phyloP scores from a whole-genome alignment of 2,329 filamentous ascomycete genomes.

The Epichloe sibirici region DNA sequence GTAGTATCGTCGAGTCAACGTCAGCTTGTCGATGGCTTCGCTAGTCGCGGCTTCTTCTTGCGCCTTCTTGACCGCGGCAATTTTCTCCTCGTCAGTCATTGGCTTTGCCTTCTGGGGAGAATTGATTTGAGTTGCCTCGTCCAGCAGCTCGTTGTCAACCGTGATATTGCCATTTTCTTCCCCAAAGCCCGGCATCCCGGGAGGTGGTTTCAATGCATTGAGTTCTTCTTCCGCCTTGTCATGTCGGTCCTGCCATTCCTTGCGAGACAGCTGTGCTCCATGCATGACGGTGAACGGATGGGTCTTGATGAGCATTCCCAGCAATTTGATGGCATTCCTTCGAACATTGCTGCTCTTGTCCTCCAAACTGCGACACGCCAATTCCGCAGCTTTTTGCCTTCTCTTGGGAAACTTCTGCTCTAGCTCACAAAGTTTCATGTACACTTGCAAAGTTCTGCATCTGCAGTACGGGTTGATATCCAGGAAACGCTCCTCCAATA shows the following conservation, averaged over 20 bases:
- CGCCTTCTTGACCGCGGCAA: slow-evolving; percentile 62
- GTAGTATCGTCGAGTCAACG: slow-evolving; percentile 82
- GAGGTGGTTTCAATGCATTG: slow-evolving; percentile 68
- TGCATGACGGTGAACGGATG: slow-evolving; percentile 92
- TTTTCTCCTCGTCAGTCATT: slow-evolving; percentile 71
- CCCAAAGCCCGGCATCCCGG: slow-evolving; percentile 48
- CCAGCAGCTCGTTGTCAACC: slow-evolving; percentile 66
- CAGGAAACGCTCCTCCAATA: slow-evolving; percentile 88
- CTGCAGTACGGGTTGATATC: slow-evolving; percentile 96
- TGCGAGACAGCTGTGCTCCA: slow-evolving; percentile 70
- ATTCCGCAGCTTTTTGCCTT: slow-evolving; percentile 73
- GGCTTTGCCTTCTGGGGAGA: slow-evolving; percentile 51
- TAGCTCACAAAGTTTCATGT: slow-evolving; percentile 82
- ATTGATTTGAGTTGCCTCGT: slow-evolving; percentile 76
- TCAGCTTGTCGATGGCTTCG: slow-evolving; percentile 77
- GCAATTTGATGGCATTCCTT: slow-evolving; percentile 85
- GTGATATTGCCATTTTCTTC: slow-evolving; percentile 54
- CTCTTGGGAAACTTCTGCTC: slow-evolving; percentile 93
- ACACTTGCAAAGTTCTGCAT: slow-evolving; percentile 85
- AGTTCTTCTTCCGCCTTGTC: slow-evolving; percentile 76
- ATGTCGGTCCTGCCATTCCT: slow-evolving; percentile 74
- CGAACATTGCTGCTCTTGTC: slow-evolving; percentile 98
- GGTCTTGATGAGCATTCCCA: slow-evolving; percentile 79
- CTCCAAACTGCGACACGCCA: slow-evolving; percentile 79
- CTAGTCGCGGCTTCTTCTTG: slow-evolving; percentile 80